These are phyloP conservation scores for Haplosporangium sp. DNA, from an alignment of 371 early-diverging fungal genomes.

Conservation along the genomic window DNA sequence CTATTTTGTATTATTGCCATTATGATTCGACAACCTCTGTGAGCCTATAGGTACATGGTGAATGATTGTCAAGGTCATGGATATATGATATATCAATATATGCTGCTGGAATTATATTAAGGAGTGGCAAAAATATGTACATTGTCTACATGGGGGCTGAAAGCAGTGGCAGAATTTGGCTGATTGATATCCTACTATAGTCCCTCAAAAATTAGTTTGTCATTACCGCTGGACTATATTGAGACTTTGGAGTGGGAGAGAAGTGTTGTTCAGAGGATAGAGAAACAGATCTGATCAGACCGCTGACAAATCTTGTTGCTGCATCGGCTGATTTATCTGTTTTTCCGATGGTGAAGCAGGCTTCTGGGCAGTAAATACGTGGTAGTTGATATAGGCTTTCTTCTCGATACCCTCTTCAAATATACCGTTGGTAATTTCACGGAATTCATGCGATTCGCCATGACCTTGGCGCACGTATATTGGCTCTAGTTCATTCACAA, in stretches of 20 bases:
- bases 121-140: not conserved
- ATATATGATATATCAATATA: no score
- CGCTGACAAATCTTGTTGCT: conserved; percentile 1
- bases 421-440: conserved; percentile 22
- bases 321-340: conserved; percentile 16
- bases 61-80: no score
- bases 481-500: conserved; percentile 47
- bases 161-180: not conserved
- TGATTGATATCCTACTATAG: not conserved
- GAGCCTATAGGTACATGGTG: no score
- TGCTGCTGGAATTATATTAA: no score
- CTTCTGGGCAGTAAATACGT: conserved; percentile 34
- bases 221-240: not conserved
- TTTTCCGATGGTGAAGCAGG: conserved; percentile 17
- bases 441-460: conserved; percentile 29
- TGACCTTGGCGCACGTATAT: conserved; percentile 49
- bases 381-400: conserved; percentile 45
- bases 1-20: no score
- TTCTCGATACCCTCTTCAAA: conserved; percentile 35
- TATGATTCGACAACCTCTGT: no score
- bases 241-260: not conserved
- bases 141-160: not conserved
- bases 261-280: not conserved
- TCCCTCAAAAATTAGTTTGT: no score
- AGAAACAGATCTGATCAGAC: not conserved